phyloP scores from a whole-genome alignment of 2,329 filamentous ascomycete genomes.

The Paecilomyces sp. region DNA sequence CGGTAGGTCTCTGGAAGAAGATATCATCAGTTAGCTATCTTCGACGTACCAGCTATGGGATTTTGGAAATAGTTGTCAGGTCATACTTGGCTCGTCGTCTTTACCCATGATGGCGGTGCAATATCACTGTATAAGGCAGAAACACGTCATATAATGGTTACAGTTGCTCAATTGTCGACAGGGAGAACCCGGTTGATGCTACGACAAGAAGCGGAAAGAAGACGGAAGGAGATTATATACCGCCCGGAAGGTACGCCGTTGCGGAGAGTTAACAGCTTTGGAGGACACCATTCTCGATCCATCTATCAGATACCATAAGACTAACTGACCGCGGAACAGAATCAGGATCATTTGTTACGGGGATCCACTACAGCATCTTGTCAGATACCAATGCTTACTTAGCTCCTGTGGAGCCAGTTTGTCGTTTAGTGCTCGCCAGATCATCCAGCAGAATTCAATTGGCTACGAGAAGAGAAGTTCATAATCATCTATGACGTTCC shows the following conservation, averaged over 20 bases:
- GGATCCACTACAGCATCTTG: neutral
- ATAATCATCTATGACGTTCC: neutral
- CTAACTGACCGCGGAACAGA: neutral
- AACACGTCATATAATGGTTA: neutral
- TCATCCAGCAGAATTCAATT: neutral
- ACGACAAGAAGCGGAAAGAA: neutral
- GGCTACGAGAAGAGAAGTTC: too few relatives aligned
- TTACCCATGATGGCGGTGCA: constrained; percentile 24
- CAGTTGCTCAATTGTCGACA: neutral
- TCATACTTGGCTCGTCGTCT: constrained; percentile 27
- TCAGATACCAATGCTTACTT: neutral
- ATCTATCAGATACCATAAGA: neutral
- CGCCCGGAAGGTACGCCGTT: neutral
- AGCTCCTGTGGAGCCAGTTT: neutral
- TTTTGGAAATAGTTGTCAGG: neutral
- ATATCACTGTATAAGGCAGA: neutral
- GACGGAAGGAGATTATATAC: neutral
- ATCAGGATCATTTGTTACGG: neutral
- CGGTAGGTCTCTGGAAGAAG: constrained; percentile 32
- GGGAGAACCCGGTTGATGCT: neutral
- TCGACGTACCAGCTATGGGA: neutral
- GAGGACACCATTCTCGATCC: neutral
- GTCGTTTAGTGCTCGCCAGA: neutral
- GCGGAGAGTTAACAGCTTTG: neutral
- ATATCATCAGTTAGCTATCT: constrained; percentile 1